Evolutionary conservation across 176 grass and related monocot genomes (phyloP).

Genomic region (Zea luxurians): DNA sequence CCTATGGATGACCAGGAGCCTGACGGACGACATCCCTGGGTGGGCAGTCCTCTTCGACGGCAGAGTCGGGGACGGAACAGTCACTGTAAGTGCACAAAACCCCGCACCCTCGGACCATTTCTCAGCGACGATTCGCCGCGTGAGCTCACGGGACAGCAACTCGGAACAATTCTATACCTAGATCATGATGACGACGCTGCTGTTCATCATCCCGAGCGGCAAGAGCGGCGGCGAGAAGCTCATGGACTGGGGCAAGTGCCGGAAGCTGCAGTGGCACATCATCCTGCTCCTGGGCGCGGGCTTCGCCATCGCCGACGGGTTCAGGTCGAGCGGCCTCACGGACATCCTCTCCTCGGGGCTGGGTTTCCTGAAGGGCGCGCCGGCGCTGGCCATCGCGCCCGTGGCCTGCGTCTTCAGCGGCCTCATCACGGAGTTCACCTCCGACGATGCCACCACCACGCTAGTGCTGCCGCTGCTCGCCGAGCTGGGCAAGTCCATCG

Average conservation of each 20-base stretch:
- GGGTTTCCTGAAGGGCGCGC: conserved; percentile 53
- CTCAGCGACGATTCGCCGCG: not conserved
- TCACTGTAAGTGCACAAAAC: conserved; percentile 52
- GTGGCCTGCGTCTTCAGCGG: conserved; percentile 53
- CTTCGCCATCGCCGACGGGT: conserved; percentile 82
- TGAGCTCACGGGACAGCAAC: not conserved
- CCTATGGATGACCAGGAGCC: conserved; percentile 84
- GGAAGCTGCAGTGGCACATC: conserved; percentile 82
- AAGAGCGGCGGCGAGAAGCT: conserved; percentile 77
- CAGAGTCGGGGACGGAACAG: conserved; percentile 72
- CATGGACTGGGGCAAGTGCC: conserved; percentile 96
- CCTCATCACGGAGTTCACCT: conserved; percentile 77
- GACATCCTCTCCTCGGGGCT: conserved; percentile 54
- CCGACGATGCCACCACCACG: conserved; percentile 71
- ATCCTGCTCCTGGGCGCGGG: conserved; percentile 84
- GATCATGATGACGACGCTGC: conserved; percentile 81
- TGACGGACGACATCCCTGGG: conserved; percentile 75
- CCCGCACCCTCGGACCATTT: not conserved
- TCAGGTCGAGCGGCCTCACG: conserved; percentile 57
- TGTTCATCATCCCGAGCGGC: conserved; percentile 88
- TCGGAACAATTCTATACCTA: not conserved
- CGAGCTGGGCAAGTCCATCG: conserved; percentile 57
- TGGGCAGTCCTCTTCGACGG: conserved; percentile 79
- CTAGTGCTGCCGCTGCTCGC: conserved; percentile 76
- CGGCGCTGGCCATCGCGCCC: conserved; percentile 50